Base-by-base conservation (phyloP, 495 filamentous ascomycete genomes). In the Penicillium goetzii region DNA sequence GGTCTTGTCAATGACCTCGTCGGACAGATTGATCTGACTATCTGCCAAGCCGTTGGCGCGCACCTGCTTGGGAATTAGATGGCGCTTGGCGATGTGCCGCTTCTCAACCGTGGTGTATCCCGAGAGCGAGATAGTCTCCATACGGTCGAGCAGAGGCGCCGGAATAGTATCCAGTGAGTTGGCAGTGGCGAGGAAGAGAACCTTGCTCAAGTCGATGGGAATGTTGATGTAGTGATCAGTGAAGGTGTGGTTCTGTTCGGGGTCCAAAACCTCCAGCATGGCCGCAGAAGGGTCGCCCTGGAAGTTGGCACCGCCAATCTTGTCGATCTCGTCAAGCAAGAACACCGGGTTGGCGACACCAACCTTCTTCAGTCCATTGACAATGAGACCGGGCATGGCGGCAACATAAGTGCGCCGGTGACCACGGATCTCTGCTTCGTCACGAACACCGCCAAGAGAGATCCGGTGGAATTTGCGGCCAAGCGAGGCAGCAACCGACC, bases 101-200 rank as follows among this genome's bases (percentile, higher is more conserved):
- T 99, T 99, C 82, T 99, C 95, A n/a, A 97, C 83, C 8, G 93
- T 97, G 14, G 95, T 99, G 78, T 99, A 99, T 69, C 96, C 95
- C 14, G 92, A 90, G 28, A 99, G 85, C 59, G 87, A 83, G 56
- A 98, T 93, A 1, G 88, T 95, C 80, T 99, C 95, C 95, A 98
- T 98, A 33, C 95, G 87, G 77, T 99, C 95, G 0, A 98, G 85
- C n/a, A 99, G 80, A 17, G 95, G 92, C 14, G 93, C 83, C 8
- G 96, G 93, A 61, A 99, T 99, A 5, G 95, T 97, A 69, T 97
- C 93, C 34, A 97, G 86, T 1, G 87, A 92, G 77, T 99, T 99
- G 19, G 95, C 95, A 11, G 95, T 99, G n/a, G 95, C 95, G 65
- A 99, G 97, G 78, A 99, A 99, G 9, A 98, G 85, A 19, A 99